These are phyloP conservation scores for Boletales sp. DNA, from an alignment of 768 basidiomycete species.

Conservation along the genomic window DNA sequence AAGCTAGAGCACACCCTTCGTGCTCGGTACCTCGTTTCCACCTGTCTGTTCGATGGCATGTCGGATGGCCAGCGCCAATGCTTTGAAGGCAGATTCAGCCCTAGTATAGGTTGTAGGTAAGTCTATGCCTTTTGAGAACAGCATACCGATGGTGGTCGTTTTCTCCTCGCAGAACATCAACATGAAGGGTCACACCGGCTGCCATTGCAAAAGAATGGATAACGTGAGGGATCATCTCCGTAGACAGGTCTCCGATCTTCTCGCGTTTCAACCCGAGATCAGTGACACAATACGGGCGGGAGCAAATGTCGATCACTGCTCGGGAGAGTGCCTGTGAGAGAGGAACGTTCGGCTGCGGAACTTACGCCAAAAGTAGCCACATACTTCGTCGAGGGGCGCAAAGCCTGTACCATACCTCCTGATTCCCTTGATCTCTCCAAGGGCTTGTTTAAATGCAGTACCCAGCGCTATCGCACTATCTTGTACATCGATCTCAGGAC, in stretches of 20 bases:
- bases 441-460: slow-evolving; percentile 88
- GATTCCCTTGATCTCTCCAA: slow-evolving; percentile 94
- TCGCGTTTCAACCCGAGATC: slow-evolving; percentile 85
- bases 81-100: slow-evolving; percentile 97
- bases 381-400: slow-evolving; percentile 94
- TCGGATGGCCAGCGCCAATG: slow-evolving; percentile 89
- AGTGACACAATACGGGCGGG: slow-evolving; percentile 92
- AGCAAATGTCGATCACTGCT: slow-evolving; percentile 98
- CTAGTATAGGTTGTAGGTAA: slow-evolving; percentile 38
- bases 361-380: slow-evolving; percentile 1
- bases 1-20: slow-evolving; percentile 82
- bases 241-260: slow-evolving; percentile 92
- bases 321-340: slow-evolving; percentile 78
- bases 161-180: slow-evolving; percentile 91
- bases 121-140: not conserved
- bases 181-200: slow-evolving; percentile 88
- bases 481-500: slow-evolving; percentile 45
- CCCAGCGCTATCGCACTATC: slow-evolving; percentile 86
- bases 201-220: slow-evolving; percentile 98
- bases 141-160: slow-evolving; percentile 96
- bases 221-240: slow-evolving; percentile 98
- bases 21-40: slow-evolving; percentile 88
- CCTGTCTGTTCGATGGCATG: slow-evolving; percentile 93
- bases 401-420: slow-evolving; percentile 94
- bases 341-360: not conserved